Conservation (phyloP, 2,329 filamentous ascomycete species). For the Chaetomiaceae sp. region DNA sequence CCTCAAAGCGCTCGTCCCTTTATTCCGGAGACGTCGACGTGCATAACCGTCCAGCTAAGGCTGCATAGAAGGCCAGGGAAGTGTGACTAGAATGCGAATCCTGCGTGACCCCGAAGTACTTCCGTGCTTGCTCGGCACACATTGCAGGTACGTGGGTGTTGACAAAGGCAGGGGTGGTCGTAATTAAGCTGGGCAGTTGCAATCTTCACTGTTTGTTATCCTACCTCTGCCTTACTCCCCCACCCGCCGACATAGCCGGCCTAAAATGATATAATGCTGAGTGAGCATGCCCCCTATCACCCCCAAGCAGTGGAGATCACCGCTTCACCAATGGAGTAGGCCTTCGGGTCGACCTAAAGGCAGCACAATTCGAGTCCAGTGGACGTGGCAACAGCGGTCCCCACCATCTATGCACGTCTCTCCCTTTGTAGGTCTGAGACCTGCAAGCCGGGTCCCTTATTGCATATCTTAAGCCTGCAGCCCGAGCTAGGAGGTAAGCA, state of each 20-base stretch:
- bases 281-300: no score
- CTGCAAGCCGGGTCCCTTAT: constrained; percentile 17
- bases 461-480: constrained; percentile 19
- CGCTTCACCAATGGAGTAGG: not conserved
- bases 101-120: not conserved
- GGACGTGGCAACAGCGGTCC: not conserved
- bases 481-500: not conserved
- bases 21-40: constrained; percentile 10
- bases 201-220: no score
- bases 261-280: no score
- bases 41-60: constrained; percentile 2
- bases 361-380: not conserved
- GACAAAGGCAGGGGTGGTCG: no score
- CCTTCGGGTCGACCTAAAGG: not conserved
- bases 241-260: no score
- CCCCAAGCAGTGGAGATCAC: not conserved
- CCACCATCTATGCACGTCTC: constrained; percentile 4
- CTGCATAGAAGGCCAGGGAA: constrained; percentile 13
- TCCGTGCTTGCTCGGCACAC: not conserved
- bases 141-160: not conserved
- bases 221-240: no score
- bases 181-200: no score
- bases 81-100: not conserved
- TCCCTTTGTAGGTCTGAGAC: constrained; percentile 4
- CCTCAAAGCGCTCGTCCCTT: not conserved